phyloP scores from a whole-genome alignment of 1,284 basidiomycete species.

The Takashimella tepidaria region DNA sequence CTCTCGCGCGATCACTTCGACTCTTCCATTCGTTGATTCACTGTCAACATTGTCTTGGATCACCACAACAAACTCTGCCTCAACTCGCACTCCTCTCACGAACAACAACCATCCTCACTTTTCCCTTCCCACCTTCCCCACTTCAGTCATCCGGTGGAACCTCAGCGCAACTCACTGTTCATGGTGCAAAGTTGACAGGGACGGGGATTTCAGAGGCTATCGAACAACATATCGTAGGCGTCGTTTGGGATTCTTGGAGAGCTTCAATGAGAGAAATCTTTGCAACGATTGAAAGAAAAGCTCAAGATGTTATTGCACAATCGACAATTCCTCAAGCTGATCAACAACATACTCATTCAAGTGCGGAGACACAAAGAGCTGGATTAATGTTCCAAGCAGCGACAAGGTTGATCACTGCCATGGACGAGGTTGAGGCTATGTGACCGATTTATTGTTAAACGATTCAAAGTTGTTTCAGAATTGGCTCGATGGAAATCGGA shows the following conservation, averaged over 20 bases:
- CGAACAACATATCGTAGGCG: slow-evolving; percentile 46
- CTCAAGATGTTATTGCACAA: slow-evolving; percentile 41
- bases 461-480: too few species aligned
- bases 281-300: slow-evolving; percentile 38
- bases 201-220: slow-evolving; percentile 46
- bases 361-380: slow-evolving; percentile 43
- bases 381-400: slow-evolving; percentile 46
- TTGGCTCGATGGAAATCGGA: too few species aligned
- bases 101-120: slow-evolving; percentile 45
- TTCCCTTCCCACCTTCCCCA: slow-evolving; percentile 37
- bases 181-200: slow-evolving; percentile 40
- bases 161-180: slow-evolving; percentile 41
- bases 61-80: slow-evolving; percentile 46
- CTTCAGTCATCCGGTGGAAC: slow-evolving; percentile 32
- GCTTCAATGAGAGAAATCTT: slow-evolving; percentile 45
- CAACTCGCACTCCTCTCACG: slow-evolving; percentile 46
- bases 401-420: slow-evolving; percentile 42
- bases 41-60: slow-evolving; percentile 35
- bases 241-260: slow-evolving; percentile 47
- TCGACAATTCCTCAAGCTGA: slow-evolving; percentile 18
- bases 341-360: slow-evolving; percentile 12
- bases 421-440: slow-evolving; percentile 42
- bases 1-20: slow-evolving; percentile 38
- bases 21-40: slow-evolving; percentile 37
- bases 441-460: too few species aligned